Evolutionary conservation across 306 rosid species (phyloP).

Genomic region (Rosa lucieae): DNA sequence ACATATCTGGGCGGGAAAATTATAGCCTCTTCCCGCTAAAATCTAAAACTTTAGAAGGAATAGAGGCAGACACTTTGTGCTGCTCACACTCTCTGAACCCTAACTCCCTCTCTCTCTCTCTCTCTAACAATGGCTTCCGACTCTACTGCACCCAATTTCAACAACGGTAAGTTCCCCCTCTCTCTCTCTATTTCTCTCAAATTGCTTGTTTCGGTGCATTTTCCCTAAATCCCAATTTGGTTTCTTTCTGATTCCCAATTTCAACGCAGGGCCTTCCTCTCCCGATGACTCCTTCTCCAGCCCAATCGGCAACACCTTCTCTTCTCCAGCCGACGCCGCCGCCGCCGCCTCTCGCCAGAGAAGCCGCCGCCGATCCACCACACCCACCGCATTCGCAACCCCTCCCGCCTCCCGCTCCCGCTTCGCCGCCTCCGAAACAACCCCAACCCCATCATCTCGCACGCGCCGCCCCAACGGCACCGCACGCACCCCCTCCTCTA

Average conservation of each 20-base stretch:
- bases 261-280: slow-evolving; percentile 66
- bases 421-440: slow-evolving; percentile 61
- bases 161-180: slow-evolving; percentile 45
- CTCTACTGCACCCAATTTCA: slow-evolving; percentile 34
- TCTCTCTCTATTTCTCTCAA: not conserved
- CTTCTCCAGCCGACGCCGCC: slow-evolving; percentile 51
- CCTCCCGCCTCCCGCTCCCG: slow-evolving; percentile 65
- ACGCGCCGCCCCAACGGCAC: slow-evolving; percentile 35
- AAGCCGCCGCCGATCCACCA: slow-evolving; percentile 51
- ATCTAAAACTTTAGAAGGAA: not conserved
- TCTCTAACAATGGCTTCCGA: slow-evolving; percentile 71
- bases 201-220: not conserved
- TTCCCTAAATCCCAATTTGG: not conserved
- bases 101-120: slow-evolving; percentile 1
- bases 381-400: slow-evolving; percentile 56
- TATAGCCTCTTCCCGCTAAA: slow-evolving; percentile 41
- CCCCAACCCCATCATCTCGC: slow-evolving; percentile 59
- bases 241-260: not conserved
- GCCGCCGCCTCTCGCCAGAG: slow-evolving; percentile 34
- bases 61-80: not conserved
- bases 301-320: slow-evolving; percentile 78
- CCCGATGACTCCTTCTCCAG: slow-evolving; percentile 82
- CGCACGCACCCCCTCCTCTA: slow-evolving; percentile 65
- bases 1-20: slow-evolving; percentile 14
- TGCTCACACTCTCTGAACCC: not conserved